Base-by-base conservation (phyloP, 2,329 filamentous ascomycete species). In the Scedosporium apiospermum region DNA sequence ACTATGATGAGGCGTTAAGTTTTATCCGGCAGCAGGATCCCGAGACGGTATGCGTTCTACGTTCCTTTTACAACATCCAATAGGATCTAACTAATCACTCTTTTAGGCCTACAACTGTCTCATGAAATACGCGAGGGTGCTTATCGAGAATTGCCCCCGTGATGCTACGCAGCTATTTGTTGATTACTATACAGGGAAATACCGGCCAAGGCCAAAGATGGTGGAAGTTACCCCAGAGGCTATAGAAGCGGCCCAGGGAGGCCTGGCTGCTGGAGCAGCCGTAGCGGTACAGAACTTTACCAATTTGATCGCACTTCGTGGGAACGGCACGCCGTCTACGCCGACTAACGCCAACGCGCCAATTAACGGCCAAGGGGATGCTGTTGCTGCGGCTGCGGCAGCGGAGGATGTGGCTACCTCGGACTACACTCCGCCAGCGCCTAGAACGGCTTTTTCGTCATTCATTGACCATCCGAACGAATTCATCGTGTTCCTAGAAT, bases 391-490 rank as follows among this genome's bases (percentile, higher is more conserved):
- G 2, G 34, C 34, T 1, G 76, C 85, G 21, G 71, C 83, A 66
- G 69, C 81, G 65, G 72, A 86, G 55, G 73, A 78, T 59, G 69
- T 74, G 34, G 70, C 77, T 0, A 69, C 75, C 3, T 77, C 78
- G 3, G 81, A 84, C 66, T 99, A 99, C 74, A 86, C 84, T 4
- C 81, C 89, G 2, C 93, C 95, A 0, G 89, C 88, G 63, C 93
- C 95, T 4, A 82, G 93, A 65, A 92, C 88, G 1, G 93, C 95
- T 0, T 99, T 99, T 69, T 97, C 95, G 1, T 93, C 91, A 0
- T 99, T 99, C 70, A 93, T 99, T 64, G 93, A 97, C 69, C 93
- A 97, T 71, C 84, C 95, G 0, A 85, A 93, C 63, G 88, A 97
- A 70, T 98, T 99, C 68, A 93, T 98, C 65, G 79, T 86, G 16